Evolutionary conservation across 257 asterid species (phyloP).

Genomic region (Solanum chilense): DNA sequence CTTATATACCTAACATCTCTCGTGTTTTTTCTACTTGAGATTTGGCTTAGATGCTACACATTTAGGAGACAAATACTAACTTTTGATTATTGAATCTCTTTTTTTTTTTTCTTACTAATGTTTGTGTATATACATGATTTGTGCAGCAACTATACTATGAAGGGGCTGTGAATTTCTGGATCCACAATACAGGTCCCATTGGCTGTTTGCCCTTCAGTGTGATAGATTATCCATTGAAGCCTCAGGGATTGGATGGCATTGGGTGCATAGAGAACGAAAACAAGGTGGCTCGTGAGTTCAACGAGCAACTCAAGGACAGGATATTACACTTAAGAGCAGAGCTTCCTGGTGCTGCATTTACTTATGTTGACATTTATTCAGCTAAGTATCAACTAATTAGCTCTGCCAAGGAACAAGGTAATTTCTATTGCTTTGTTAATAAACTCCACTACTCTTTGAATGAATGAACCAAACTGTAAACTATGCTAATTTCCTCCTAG

Average conservation of each 20-base stretch:
- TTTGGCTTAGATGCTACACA: background rate
- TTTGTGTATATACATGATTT: background rate
- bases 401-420: slow-evolving; percentile 4
- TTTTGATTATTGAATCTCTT: background rate
- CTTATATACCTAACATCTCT: background rate
- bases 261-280: slow-evolving; percentile 29
- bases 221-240: slow-evolving; percentile 15
- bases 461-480: background rate
- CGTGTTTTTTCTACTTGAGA: background rate
- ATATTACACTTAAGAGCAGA: slow-evolving; percentile 12
- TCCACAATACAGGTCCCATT: slow-evolving; percentile 48
- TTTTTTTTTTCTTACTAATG: background rate
- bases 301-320: slow-evolving; percentile 17
- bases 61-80: background rate
- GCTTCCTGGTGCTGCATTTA: slow-evolving; percentile 14
- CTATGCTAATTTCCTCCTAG: background rate
- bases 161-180: slow-evolving; percentile 44
- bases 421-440: background rate
- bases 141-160: slow-evolving; percentile 17
- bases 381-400: slow-evolving; percentile 12
- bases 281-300: slow-evolving; percentile 29
- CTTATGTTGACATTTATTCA: slow-evolving; percentile 27
- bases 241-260: slow-evolving; percentile 10
- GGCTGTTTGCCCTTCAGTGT: slow-evolving; percentile 31
- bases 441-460: background rate